Conservation (phyloP, 371 early-diverging fungal species). For the Smittium mucronatum region DNA sequence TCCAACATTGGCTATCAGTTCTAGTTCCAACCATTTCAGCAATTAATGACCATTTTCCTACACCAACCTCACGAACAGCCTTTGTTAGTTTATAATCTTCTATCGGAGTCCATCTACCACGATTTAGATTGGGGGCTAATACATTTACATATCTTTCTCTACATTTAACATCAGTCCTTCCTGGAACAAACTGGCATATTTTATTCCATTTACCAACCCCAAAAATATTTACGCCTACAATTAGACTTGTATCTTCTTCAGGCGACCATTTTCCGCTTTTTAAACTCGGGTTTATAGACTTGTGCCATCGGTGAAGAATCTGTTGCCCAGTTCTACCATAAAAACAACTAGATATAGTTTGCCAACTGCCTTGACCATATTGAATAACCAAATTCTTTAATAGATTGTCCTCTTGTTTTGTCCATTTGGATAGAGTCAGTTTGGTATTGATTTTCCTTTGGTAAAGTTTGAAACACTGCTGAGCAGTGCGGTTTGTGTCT, state of each 20-base stretch:
- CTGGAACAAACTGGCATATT: conserved; percentile 51
- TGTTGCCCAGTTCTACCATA: conserved; percentile 61
- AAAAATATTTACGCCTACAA: conserved; percentile 45
- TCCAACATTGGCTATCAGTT: conserved; percentile 49
- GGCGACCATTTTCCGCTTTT: conserved; percentile 54
- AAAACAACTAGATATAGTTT: conserved; percentile 48
- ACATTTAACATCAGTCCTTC: conserved; percentile 76
- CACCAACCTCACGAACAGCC: conserved; percentile 35
- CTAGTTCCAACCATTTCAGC: conserved; percentile 36
- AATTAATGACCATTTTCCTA: conserved; percentile 41
- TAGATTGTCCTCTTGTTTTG: conserved; percentile 44
- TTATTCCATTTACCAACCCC: conserved; percentile 65
- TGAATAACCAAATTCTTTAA: conserved; percentile 42
- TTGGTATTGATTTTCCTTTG: conserved; percentile 37
- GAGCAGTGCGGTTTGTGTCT: conserved; percentile 54
- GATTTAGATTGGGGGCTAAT: conserved; percentile 45
- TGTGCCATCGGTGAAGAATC: conserved; percentile 71
- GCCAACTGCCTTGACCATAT: conserved; percentile 55
- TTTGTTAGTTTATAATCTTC: conserved; percentile 34
- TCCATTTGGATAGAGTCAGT: conserved; percentile 41
- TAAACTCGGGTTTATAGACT: conserved; percentile 59
- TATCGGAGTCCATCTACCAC: conserved; percentile 40
- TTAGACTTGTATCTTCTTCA: conserved; percentile 60
- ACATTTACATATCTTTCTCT: conserved; percentile 72
- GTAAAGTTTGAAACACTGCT: conserved; percentile 67